Base-by-base conservation (phyloP, 257 asterid genomes). In the Solanum corneliomulleri region DNA sequence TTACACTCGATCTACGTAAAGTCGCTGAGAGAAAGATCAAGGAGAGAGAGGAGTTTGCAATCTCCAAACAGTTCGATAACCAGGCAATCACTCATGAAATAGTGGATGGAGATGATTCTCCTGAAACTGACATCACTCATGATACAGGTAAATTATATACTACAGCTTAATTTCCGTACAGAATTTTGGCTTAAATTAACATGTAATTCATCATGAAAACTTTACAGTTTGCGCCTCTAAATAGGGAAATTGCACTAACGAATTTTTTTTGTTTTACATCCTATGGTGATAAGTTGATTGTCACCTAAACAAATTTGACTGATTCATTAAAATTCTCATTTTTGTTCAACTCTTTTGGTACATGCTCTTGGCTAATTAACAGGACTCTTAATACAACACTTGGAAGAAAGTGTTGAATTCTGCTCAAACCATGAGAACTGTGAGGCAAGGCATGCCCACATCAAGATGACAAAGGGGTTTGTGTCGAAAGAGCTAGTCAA, bases 381-480 rank as follows among this genome's bases (percentile, higher is more conserved):
- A 97, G 99, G 99, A 68, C 95, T 98, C 75, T 96, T 91, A 87
- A 94, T 91, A 90, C 96, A 93, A 84, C 94, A 89, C n/a, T 75
- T 89, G n/a, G 70, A 88, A 11, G 97, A 93, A 85, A 90, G 92
- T 23, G 87, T 88, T 16, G 93, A 94, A 47, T 89, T 97, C 86
- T 94, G 98, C 86, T 91, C 96, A 41, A 91, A 93, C 90, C 98
- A 97, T 68, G 98, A 93, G 76, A 93, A 86, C 7, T 97, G 98
- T 74, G 98, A 97, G 89, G 91, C 93, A 23, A 98, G 97, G 39
- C 92, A 92, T 23, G 89, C 91, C 41, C 94, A 91, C 83, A 94
- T 97, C 90, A 95, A 94, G 92, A 90, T 93, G 93, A 97, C 94
- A 23, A 95, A 94, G 91, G 98, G 99, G 72, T 97, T 94, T 88